Evolutionary conservation across 805 yeast genomes (phyloP).

Genomic region (Starmerella sirachaensis): DNA sequence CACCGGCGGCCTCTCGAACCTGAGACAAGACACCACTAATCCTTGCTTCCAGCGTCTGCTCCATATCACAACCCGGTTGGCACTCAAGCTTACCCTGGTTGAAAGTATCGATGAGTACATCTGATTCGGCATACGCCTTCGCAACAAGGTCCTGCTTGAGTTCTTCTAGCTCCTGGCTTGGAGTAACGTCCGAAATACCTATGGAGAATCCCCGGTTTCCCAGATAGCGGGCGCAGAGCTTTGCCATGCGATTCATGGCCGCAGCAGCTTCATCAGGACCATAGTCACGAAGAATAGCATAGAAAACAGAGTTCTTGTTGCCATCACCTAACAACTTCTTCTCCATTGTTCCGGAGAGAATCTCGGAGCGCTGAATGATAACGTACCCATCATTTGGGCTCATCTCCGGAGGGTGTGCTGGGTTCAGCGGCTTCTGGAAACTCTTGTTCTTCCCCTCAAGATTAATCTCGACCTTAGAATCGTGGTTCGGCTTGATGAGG

Average conservation of each 20-base stretch:
- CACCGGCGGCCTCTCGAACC: conserved; percentile 98
- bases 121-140: conserved; percentile 80
- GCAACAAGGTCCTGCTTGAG: conserved; percentile 85
- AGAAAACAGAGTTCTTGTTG: conserved; percentile 90
- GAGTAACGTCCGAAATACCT: conserved; percentile 95
- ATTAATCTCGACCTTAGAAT: conserved; percentile 72
- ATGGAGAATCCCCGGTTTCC: conserved; percentile 96
- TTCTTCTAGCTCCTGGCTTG: conserved; percentile 61
- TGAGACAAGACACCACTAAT: conserved; percentile 92
- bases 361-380: conserved; percentile 75
- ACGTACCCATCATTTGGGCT: conserved; percentile 95
- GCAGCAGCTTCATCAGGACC: conserved; percentile 94
- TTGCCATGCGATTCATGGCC: conserved; percentile 99
- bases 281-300: conserved; percentile 86
- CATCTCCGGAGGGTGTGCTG: conserved; percentile 72
- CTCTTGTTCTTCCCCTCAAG: conserved; percentile 92
- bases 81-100: conserved; percentile 85
- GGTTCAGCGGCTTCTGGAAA: conserved; percentile 58
- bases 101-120: conserved; percentile 68
- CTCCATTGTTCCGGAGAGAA: conserved; percentile 92
- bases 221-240: conserved; percentile 84
- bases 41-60: conserved; percentile 93
- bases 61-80: conserved; percentile 98
- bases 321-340: conserved; percentile 95
- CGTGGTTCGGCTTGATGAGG: conserved; percentile 67